Base-by-base conservation (phyloP, 1,284 basidiomycete genomes). In the Phellopilus nigrolimitatus region DNA sequence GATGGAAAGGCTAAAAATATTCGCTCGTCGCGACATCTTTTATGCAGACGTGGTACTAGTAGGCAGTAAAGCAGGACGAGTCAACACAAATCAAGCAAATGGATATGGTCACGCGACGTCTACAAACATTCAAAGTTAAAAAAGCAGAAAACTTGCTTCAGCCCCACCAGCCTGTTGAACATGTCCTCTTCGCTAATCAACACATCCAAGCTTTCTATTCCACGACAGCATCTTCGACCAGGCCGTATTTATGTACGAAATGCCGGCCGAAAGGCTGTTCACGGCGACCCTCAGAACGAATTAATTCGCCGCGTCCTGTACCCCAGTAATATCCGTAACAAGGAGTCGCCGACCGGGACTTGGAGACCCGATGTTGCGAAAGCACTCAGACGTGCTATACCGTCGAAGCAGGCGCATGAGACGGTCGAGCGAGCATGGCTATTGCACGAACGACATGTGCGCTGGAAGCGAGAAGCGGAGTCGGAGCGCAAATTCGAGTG, bases 361-460 rank as follows among this genome's bases (percentile, higher is more conserved):
- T 91, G 91, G 82, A 80, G 89, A 56, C 81, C 82, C 25, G 82
- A 91, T 62, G 82, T 84, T 31, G 80, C 71, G 49, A 76, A 70
- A 55, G 87, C 79, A 4, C 70, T 95, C 13, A 80, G 85, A 57
- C 76, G 77, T 48, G 87, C 88, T 8, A 82, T 94, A 51, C 88
- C 88, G 10, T 87, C 83, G 3, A 79, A 76, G 10, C 93, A 97
- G 68, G 91, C 91, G 0, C 92, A 98, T 71, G 83, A 92, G 60
- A 98, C 94, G 5, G 93, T 98, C 57, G 88, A 90, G 58, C 83
- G 95, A 33, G 95, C 95, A 3, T 98, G 89, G 88, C 71, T 86
- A 49, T 76, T 98, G 17, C 83, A 88, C 69, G 78, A 83, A 60
- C 79, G 92, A 30, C 82, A 88, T 61, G 61, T 82, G 51, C 79